Base-by-base conservation (phyloP, 768 basidiomycete genomes). In the Russula olivacea region DNA sequence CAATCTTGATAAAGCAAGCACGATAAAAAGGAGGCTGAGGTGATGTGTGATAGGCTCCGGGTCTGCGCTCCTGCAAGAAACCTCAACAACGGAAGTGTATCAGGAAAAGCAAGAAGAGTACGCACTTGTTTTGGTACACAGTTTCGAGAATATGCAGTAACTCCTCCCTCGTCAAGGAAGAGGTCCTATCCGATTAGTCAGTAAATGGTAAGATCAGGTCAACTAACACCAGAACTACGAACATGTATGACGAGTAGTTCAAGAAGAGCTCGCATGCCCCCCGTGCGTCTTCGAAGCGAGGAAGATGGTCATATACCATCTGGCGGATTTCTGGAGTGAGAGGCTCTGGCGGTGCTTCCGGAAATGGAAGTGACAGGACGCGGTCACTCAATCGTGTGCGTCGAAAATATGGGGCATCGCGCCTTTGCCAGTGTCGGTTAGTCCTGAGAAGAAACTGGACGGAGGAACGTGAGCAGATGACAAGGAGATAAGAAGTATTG, bases 1-100 rank as follows among this genome's bases (percentile, higher is more conserved):
- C n/a, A 88, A 75, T 0, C 79, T 74, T 0, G 81, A 88, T 28
- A 91, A 77, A 6, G 87, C 82, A 65, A 91, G 84, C 14, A 89
- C 71, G 48, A 80, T 79, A 69, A 85, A 88, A 21, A 91, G 76
- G 30, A 90, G 76, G 0, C 87, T 77, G 17, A 89, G 74, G 1
- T 79, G 73, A 61, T 88, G 84, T n/a, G 79, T 73, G n/a, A 71
- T 72, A 9, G 75, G 70, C 8, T 69, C 69, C 43, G 67, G 68
- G 50, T 77, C 77, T 14, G 76, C 77, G 4, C 75, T 76, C 15
- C 80, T 80, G 60, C 32, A n/a, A 40, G 6, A 55, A 55, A 3
- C 6, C 1, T 50, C 49, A 54, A 58, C 17, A 19, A 34, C 19
- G 28, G 49, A 38, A 47, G 40, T 7, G 50, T 50, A 63, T 49